phyloP scores from a whole-genome alignment of 2,329 filamentous ascomycete species.

The Pyrenophora seminiperda region DNA sequence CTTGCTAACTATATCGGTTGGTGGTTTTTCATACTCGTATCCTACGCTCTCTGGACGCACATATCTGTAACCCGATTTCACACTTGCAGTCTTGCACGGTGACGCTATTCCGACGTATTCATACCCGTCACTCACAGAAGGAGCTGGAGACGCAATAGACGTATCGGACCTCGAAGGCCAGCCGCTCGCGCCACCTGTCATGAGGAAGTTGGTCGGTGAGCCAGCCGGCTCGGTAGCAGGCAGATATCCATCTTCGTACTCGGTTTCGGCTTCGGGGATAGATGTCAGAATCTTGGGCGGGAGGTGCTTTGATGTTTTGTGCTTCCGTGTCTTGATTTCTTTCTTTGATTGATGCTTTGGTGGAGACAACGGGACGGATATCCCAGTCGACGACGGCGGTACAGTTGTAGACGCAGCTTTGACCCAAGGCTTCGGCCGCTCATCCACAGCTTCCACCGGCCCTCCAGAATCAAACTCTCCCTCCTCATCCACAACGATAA shows the following conservation, averaged over 20 bases:
- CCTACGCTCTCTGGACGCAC: not conserved
- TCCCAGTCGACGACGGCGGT: not conserved
- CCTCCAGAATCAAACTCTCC: slow-evolving; percentile 36
- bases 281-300: slow-evolving; percentile 9
- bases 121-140: not conserved
- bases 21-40: not conserved
- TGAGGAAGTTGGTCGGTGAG: slow-evolving; percentile 30
- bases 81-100: not conserved
- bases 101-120: not conserved
- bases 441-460: not conserved
- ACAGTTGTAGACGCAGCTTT: slow-evolving; percentile 10
- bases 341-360: not conserved
- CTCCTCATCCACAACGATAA: slow-evolving; percentile 34
- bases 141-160: not conserved
- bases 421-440: slow-evolving; percentile 13
- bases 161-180: slow-evolving; percentile 16
- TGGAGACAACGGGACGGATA: not conserved
- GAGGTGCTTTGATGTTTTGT: not conserved
- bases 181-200: slow-evolving; percentile 25
- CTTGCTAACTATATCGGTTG: not conserved
- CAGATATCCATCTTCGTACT: slow-evolving; percentile 14
- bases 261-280: slow-evolving; percentile 20
- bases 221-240: slow-evolving; percentile 1
- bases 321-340: not conserved
- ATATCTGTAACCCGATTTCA: slow-evolving; percentile 2